Conservation (phyloP, 1,284 basidiomycete species). For the Coriolopsis trogii region DNA sequence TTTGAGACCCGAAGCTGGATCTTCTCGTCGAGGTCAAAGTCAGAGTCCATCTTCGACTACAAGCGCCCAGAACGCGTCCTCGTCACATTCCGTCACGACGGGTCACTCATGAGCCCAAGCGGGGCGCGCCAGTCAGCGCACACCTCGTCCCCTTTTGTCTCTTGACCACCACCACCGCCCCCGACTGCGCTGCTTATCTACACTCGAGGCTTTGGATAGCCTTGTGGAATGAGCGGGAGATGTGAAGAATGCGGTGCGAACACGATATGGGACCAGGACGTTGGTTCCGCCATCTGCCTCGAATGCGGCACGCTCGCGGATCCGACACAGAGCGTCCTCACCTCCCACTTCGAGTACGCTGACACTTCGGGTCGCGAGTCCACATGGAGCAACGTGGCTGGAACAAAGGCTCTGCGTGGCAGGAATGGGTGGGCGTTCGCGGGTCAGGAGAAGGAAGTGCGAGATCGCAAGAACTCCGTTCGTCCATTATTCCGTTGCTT, state of each 20-base stretch:
- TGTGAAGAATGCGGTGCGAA: conserved; percentile 56
- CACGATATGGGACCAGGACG: conserved; percentile 56
- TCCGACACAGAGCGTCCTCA: conserved; percentile 58
- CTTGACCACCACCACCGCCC: not conserved
- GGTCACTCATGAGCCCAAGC: not conserved
- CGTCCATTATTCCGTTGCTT: conserved; percentile 23
- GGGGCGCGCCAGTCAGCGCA: not conserved
- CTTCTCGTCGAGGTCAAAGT: conserved; percentile 20
- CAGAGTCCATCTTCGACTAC: conserved; percentile 17
- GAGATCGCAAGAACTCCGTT: conserved; percentile 62
- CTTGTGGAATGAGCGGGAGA: conserved; percentile 34
- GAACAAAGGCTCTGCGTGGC: conserved; percentile 45
- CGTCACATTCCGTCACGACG: conserved; percentile 12
- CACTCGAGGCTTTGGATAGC: conserved; percentile 5
- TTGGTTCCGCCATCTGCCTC: conserved; percentile 64
- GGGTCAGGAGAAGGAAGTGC: conserved; percentile 62
- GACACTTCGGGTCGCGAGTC: conserved; percentile 35
- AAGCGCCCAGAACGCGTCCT: conserved; percentile 6
- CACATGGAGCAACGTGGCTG: conserved; percentile 32
- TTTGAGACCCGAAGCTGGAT: conserved; percentile 63
- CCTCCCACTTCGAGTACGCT: conserved; percentile 42
- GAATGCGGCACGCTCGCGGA: conserved; percentile 67
- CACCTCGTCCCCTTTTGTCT: conserved; percentile 6
- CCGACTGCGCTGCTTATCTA: not conserved
- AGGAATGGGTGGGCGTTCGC: conserved; percentile 56